Base-by-base conservation (phyloP, 495 filamentous ascomycete species). In the Penicillium turbatum region DNA sequence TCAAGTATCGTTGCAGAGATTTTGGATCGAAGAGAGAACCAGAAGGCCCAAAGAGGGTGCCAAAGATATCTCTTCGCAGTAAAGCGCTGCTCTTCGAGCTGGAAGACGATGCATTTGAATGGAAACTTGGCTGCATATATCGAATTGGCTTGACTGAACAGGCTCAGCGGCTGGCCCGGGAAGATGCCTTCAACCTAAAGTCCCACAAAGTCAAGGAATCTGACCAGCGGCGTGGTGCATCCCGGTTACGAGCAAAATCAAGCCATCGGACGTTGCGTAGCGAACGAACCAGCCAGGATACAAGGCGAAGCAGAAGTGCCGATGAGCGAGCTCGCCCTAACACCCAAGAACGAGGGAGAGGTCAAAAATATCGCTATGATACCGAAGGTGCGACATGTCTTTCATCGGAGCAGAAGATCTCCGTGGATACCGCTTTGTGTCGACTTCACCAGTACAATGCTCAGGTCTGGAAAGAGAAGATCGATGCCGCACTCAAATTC, bases 81-180 rank as follows among this genome's bases (percentile, higher is more conserved):
- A 90, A 87, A 64, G 87, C 85, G 0, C 67, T 97, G 9, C 71
- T 96, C 19, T 89, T 97, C 52, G 90, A 96, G 54, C 73, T 99
- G 42, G 93, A 99, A 69, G 93, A 99, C 68, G 90, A 93, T 46
- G 86, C 89, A 1, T 99, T 99, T 63, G 93, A 99, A 65, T 97
- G 92, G 87, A 96, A 96, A 62, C 78, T 99, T 17, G 88, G 90
- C 0, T 81, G 86, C 58, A 99, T 97, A 42, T 97, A 97, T 61
- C 84, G 92, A 6, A 80, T 86, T 17, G 93, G 95, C 2, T 73
- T 95, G 19, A 74, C 90, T 43, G 93, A 99, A 62, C 90, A 97
- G 70, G 81, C 84, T 63, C 92, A 97, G 63, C 82, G 93, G 12
- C 72, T 92, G 53, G 92, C 92, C 11, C 81, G 93, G 21, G 90